A percentile compares a stretch with the other conserved stretches of the same genome.
Conservation (phyloP, 2,329 filamentous ascomycete species). For the Aureobasidium sp. region DNA sequence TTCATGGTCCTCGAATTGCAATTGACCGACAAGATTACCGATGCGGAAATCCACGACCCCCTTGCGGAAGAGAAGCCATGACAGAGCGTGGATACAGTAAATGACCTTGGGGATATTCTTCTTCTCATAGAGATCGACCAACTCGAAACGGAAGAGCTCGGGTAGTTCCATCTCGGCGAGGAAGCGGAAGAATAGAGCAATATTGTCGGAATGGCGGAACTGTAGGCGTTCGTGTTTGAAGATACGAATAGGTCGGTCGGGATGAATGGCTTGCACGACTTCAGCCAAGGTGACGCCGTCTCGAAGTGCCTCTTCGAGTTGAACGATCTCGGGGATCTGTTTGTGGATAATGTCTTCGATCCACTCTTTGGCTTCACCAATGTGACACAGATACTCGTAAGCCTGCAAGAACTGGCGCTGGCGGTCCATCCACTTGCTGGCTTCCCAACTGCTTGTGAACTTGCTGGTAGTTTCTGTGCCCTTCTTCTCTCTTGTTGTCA, state of each 20-base stretch:
- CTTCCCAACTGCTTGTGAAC: slow-evolving; percentile 51
- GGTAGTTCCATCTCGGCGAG: slow-evolving; percentile 86
- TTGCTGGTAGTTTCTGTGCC: slow-evolving; percentile 24
- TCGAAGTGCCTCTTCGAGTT: slow-evolving; percentile 83
- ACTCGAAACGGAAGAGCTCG: slow-evolving; percentile 91
- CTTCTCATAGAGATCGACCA: slow-evolving; percentile 97
- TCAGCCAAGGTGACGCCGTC: slow-evolving; percentile 93
- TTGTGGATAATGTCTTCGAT: slow-evolving; percentile 86
- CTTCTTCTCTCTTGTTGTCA: slow-evolving; percentile 44
- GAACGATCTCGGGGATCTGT: slow-evolving; percentile 81
- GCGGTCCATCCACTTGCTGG: slow-evolving; percentile 97
- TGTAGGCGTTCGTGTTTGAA: slow-evolving; percentile 80
- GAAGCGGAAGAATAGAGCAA: slow-evolving; percentile 90
- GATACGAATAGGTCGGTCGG: slow-evolving; percentile 66
- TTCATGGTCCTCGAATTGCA: slow-evolving; percentile 97
- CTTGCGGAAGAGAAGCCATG: slow-evolving; percentile 93
- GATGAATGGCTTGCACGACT: slow-evolving; percentile 81
- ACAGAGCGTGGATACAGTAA: slow-evolving; percentile 94
- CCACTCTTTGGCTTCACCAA: slow-evolving; percentile 98
- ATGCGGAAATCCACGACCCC: slow-evolving; percentile 94
- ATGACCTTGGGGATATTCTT: slow-evolving; percentile 99
- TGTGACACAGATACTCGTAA: slow-evolving; percentile 97
- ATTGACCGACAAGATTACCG: slow-evolving; percentile 88
- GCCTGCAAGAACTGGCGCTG: slow-evolving; percentile 93
- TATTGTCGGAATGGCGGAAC: slow-evolving; percentile 95